Conservation (phyloP, 495 filamentous ascomycete genomes). For the Aspergillus asperescens region DNA sequence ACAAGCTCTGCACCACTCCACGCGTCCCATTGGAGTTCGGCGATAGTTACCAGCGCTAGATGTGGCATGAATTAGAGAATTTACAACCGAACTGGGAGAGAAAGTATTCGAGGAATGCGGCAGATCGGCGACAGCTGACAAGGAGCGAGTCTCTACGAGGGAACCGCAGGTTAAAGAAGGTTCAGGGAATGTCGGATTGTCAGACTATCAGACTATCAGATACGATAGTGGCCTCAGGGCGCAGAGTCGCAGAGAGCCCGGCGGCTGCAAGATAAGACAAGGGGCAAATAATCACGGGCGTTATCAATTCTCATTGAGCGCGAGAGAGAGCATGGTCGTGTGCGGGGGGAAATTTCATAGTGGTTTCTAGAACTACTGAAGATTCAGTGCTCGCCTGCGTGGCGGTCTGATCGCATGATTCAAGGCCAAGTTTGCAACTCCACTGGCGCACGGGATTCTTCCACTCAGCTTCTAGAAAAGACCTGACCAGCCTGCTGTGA, state of each 20-base stretch:
- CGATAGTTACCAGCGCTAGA: not conserved
- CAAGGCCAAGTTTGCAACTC: not conserved
- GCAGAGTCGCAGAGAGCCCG: too few relatives aligned
- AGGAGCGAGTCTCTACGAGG: not conserved
- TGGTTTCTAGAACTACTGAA: not conserved
- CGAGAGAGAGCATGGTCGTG: not conserved
- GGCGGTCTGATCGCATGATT: slow-evolving; percentile 4
- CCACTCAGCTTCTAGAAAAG: slow-evolving; percentile 1
- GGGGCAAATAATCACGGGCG: not conserved
- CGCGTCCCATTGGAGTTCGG: not conserved
- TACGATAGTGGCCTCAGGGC: too few relatives aligned
- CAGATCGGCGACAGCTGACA: slow-evolving; percentile 3
- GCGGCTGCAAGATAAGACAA: slow-evolving; percentile 6
- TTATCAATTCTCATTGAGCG: slow-evolving; percentile 1
- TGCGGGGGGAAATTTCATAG: slow-evolving; percentile 7
- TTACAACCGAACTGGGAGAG: not conserved
- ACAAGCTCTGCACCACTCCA: not conserved
- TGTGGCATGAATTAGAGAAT: not conserved
- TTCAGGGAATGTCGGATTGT: too few relatives aligned
- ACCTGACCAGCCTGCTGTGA: not conserved
- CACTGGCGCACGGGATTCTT: not conserved
- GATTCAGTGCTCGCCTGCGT: not conserved
- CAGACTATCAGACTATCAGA: not conserved
- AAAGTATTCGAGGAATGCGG: too few relatives aligned
- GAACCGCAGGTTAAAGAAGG: slow-evolving; percentile 1